Conservation (phyloP, 2,329 filamentous ascomycete species). For the Davidsoniella virescens region DNA sequence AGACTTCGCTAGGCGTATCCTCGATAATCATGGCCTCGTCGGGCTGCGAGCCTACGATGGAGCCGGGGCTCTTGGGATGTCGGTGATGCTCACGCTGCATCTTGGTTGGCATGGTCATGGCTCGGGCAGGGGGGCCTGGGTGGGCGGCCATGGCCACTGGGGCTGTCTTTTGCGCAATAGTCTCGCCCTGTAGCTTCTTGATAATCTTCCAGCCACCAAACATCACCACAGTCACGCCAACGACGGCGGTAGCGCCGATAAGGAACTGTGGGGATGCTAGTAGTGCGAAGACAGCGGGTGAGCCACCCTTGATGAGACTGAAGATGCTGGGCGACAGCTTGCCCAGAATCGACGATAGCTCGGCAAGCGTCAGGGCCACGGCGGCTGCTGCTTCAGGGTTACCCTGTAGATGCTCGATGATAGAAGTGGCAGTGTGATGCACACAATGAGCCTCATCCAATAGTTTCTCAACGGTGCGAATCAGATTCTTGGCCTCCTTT, state of each 20-base stretch:
- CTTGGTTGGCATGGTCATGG: conserved; percentile 15
- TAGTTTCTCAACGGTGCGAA: conserved; percentile 58
- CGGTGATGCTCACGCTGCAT: conserved; percentile 15
- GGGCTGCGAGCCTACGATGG: conserved; percentile 19
- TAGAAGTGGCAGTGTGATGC: conserved; percentile 67
- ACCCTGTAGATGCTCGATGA: conserved; percentile 57
- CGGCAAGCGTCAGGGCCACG: conserved; percentile 79
- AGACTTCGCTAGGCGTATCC: conserved; percentile 30
- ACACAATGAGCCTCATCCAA: conserved; percentile 79
- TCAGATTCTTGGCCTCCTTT: conserved; percentile 41
- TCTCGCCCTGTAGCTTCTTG: conserved; percentile 51
- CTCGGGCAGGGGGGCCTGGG: conserved; percentile 1
- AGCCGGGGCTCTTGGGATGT: conserved; percentile 13
- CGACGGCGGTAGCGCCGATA: conserved; percentile 74
- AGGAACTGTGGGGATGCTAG: conserved; percentile 85
- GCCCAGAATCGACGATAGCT: conserved; percentile 65
- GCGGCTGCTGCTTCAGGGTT: conserved; percentile 80
- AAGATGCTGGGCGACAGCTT: conserved; percentile 78
- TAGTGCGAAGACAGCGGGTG: conserved; percentile 73
- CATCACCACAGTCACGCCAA: conserved; percentile 89
- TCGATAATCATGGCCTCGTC: conserved; percentile 41
- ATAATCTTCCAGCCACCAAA: conserved; percentile 97
- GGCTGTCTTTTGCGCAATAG: conserved; percentile 18
- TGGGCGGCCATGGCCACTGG: conserved; percentile 17
- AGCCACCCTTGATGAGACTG: conserved; percentile 57